Conservation (phyloP, 768 basidiomycete genomes). For the Boletus fagicola region DNA sequence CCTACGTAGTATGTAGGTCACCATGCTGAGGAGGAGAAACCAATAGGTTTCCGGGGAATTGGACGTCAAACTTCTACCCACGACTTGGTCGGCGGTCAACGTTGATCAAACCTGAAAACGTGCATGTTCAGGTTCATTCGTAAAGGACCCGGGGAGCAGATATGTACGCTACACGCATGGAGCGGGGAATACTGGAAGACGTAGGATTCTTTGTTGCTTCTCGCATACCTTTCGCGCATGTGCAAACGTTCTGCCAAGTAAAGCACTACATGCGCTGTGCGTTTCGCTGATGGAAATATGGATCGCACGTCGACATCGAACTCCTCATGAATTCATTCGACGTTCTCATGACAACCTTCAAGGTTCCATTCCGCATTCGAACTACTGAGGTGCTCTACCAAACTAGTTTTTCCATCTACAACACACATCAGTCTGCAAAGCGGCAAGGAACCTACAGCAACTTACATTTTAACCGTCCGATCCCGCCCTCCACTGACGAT, state of each 20-base stretch:
- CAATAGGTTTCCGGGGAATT: no score
- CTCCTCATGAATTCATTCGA: not conserved
- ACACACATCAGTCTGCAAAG: not conserved
- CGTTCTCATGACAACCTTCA: not conserved
- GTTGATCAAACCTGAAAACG: not conserved
- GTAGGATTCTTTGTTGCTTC: not conserved
- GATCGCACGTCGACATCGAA: not conserved
- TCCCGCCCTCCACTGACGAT: constrained; percentile 97
- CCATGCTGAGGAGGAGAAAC: not conserved
- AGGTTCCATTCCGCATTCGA: not conserved
- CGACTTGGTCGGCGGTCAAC: no score
- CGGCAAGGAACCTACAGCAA: not conserved
- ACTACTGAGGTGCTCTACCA: not conserved
- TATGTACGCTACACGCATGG: not conserved
- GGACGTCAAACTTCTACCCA: no score
- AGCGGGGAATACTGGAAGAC: not conserved
- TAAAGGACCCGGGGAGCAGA: not conserved
- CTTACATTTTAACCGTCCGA: constrained; percentile 89
- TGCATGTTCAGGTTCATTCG: no score
- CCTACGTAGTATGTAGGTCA: no score
- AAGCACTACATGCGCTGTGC: not conserved
- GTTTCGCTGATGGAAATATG: not conserved
- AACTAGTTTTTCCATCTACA: constrained; percentile 34
- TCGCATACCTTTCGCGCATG: not conserved
- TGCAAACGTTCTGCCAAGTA: not conserved